Evolutionary conservation across 768 basidiomycete species (phyloP), one percentile per base, ranked within the genome.

Genomic region (Rhizopogon rudus): DNA sequence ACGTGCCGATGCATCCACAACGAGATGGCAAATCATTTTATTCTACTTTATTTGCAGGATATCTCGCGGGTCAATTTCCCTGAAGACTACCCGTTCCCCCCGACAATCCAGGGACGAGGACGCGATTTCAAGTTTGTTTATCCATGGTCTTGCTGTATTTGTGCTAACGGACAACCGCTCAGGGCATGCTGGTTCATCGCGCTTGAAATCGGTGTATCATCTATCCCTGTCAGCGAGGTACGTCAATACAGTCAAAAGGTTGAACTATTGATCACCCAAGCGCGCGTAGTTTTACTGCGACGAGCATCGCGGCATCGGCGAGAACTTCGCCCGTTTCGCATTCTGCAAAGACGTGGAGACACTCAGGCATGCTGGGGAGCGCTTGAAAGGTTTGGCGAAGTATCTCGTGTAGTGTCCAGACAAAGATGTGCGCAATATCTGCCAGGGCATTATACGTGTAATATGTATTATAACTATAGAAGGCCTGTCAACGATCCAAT

Each of bases 171-270:
- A 67, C 57, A 29, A 53, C 48, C 45, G 51, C 51, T 17, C 53
- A 94, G 91, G 67, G 89, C 88, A n/a, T 87, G 87, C 66, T 98
- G 95, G 95, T 96, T 94, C 75, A 88, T 97, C 60, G 93, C 93
- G 2, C 76, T 86, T 69, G 89, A 94, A 67, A 70, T 96, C 42
- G 91, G 92, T 6, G 93, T 98, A 20, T 95, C 93, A 33, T 85
- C 89, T 6, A 97, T 98, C 57, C 94, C 94, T 12, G 92, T 94
- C 56, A 95, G 93, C 80, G 93, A 96, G 81, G 93, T 93, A 70
- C 63, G 81, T 65, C 17, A 44, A 12, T 37, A 20, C 6, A 12
- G 3, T 29, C 17, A 12, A 40, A 22, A 37, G 8, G 35, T 5
- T 13, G 25, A 6, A 40, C 9, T 17, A 42, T 41, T 42, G 17